A percentile compares a stretch with the other conserved stretches of the same genome.
phyloP scores from a whole-genome alignment of 1,139 yeast genomes.

The Waltiozyma sp. region DNA sequence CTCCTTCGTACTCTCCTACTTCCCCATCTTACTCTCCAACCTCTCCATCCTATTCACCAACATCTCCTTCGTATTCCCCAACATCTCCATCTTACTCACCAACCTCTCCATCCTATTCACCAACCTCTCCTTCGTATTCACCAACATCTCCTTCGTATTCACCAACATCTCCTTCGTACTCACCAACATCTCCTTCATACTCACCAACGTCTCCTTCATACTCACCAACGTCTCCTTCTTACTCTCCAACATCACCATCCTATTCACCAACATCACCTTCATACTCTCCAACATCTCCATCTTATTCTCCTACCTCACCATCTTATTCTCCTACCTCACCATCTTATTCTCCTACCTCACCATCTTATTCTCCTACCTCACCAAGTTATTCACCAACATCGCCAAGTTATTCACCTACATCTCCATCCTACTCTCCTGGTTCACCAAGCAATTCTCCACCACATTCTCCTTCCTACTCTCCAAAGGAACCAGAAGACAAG shows the following conservation, averaged over 20 bases:
- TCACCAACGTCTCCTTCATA: slow-evolving; percentile 62
- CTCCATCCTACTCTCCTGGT: slow-evolving; percentile 47
- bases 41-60: slow-evolving; percentile 56
- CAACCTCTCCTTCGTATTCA: slow-evolving; percentile 62
- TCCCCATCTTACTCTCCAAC: slow-evolving; percentile 70
- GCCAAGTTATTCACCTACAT: slow-evolving; percentile 52
- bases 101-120: slow-evolving; percentile 60
- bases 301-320: slow-evolving; percentile 67
- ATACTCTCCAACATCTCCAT: slow-evolving; percentile 66
- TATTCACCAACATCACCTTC: slow-evolving; percentile 61
- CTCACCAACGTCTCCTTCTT: slow-evolving; percentile 60
- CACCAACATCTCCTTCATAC: slow-evolving; percentile 61
- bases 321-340: slow-evolving; percentile 55
- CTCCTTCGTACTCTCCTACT: slow-evolving; percentile 61
- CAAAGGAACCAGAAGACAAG: slow-evolving; percentile 23
- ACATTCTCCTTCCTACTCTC: slow-evolving; percentile 66
- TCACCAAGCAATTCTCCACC: slow-evolving; percentile 56
- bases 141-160: slow-evolving; percentile 65
- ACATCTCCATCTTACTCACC: slow-evolving; percentile 54
- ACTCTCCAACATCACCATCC: slow-evolving; percentile 61
- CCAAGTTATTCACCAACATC: slow-evolving; percentile 52
- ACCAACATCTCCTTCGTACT: slow-evolving; percentile 59
- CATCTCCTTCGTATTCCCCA: slow-evolving; percentile 52
- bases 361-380: slow-evolving; percentile 51
- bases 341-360: slow-evolving; percentile 55